Evolutionary conservation across 805 yeast genomes (phyloP).

Genomic region (Candida sithepensis): DNA sequence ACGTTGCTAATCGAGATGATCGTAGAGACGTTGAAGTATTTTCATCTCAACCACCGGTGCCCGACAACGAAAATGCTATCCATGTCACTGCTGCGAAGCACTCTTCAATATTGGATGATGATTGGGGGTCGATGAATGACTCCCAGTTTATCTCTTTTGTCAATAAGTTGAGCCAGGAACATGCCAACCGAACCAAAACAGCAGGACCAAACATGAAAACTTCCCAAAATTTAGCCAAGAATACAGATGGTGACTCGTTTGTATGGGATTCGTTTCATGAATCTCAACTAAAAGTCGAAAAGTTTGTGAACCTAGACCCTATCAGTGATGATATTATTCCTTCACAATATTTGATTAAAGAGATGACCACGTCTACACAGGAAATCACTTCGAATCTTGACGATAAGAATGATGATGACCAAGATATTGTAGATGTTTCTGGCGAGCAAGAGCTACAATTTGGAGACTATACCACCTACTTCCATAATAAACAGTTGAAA

Average conservation of each 20-base stretch:
- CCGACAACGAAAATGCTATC: conserved; percentile 8
- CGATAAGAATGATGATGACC: conserved; percentile 8
- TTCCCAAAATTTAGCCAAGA: neutral
- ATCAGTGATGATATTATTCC: neutral
- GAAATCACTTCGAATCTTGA: no score
- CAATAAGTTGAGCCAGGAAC: conserved; percentile 30
- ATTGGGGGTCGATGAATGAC: conserved; percentile 37
- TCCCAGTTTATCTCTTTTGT: conserved; percentile 36
- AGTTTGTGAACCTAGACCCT: no score
- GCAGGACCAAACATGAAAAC: neutral
- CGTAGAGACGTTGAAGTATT: neutral
- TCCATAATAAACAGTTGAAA: conserved; percentile 54
- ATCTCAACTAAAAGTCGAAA: conserved; percentile 4
- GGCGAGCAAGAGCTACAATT: conserved; percentile 38
- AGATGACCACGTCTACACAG: neutral
- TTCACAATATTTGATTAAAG: neutral
- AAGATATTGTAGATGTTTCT: conserved; percentile 3
- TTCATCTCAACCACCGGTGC: conserved; percentile 8
- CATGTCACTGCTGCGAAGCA: neutral
- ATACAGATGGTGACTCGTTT: neutral
- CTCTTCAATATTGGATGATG: conserved; percentile 5
- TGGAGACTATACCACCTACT: conserved; percentile 67
- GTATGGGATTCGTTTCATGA: conserved; percentile 6
- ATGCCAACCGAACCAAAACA: no score
- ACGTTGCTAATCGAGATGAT: neutral